Evolutionary conservation across 2,329 filamentous ascomycete species (phyloP).

Genomic region (Fusarium protoensiforme): DNA sequence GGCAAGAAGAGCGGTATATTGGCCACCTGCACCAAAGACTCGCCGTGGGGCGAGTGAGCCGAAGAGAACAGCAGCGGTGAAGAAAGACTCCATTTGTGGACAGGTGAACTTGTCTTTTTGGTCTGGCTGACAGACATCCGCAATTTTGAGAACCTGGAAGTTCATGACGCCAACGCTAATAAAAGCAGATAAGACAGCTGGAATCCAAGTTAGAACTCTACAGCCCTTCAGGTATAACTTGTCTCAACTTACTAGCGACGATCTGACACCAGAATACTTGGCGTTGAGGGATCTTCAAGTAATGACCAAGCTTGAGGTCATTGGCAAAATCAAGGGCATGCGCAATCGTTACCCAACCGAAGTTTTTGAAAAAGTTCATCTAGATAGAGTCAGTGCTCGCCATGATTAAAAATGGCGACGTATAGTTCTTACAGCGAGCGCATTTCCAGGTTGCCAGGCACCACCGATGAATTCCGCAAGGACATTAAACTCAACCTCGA

Average conservation of each 20-base stretch:
- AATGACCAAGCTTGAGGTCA: conserved; percentile 52
- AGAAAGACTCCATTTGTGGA: conserved; percentile 52
- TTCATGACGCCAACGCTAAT: conserved; percentile 50
- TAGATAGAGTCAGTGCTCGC: background rate
- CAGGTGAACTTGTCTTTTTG: conserved; percentile 52
- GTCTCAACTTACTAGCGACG: conserved; percentile 38
- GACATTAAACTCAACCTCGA: conserved; percentile 57
- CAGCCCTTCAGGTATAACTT: too few species aligned
- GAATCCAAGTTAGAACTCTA: too few species aligned
- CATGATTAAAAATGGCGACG: rapidly evolving
- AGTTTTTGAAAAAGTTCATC: conserved; percentile 61
- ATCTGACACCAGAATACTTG: conserved; percentile 50
- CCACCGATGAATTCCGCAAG: conserved; percentile 61
- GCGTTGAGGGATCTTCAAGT: conserved; percentile 57
- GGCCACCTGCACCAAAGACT: conserved; percentile 49
- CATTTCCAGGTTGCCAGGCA: conserved; percentile 54
- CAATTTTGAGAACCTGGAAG: conserved; percentile 51
- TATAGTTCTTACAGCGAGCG: conserved; percentile 44
- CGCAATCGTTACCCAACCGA: conserved; percentile 50
- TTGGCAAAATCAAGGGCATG: conserved; percentile 51
- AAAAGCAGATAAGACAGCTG: conserved; percentile 48
- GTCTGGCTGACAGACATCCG: conserved; percentile 49
- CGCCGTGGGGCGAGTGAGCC: conserved; percentile 52
- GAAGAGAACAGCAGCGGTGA: conserved; percentile 54
- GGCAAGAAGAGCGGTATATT: conserved; percentile 51